phyloP scores from a whole-genome alignment of 192 early-diverging fungal genomes.

The Coemansia sp. region DNA sequence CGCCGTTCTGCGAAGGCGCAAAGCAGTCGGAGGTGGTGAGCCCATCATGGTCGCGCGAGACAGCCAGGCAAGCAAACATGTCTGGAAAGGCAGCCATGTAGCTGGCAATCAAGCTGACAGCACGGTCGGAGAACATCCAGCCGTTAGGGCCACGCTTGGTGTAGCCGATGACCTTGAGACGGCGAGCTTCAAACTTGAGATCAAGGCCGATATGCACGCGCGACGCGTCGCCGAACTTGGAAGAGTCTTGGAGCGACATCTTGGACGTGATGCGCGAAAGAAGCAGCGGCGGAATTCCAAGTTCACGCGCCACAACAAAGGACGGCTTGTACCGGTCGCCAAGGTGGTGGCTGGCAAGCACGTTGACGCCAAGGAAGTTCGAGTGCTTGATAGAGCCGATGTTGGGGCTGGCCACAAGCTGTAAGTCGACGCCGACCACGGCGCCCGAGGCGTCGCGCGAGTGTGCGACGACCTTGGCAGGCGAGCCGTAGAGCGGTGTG shows the following conservation, averaged over 20 bases:
- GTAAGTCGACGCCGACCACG: slow-evolving; percentile 29
- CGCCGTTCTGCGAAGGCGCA: slow-evolving; percentile 6
- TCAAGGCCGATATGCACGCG: slow-evolving; percentile 77
- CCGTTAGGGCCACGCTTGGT: slow-evolving; percentile 68
- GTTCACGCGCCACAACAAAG: slow-evolving; percentile 63
- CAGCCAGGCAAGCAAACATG: slow-evolving; percentile 50
- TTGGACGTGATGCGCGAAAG: slow-evolving; percentile 85
- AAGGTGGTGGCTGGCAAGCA: slow-evolving; percentile 14
- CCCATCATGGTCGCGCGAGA: slow-evolving; percentile 1
- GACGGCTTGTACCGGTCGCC: slow-evolving; percentile 59
- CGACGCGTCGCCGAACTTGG: slow-evolving; percentile 55
- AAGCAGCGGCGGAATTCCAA: slow-evolving; percentile 62
- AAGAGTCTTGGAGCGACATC: slow-evolving; percentile 57
- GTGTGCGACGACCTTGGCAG: slow-evolving; percentile 66
- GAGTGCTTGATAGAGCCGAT: slow-evolving; percentile 15
- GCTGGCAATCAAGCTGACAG: slow-evolving; percentile 66
- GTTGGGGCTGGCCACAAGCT: slow-evolving; percentile 23
- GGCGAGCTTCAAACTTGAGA: slow-evolving; percentile 87
- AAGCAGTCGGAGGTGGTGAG: slow-evolving; percentile 34
- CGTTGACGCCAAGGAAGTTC: slow-evolving; percentile 38
- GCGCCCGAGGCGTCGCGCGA: slow-evolving; percentile 16
- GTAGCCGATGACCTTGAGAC: slow-evolving; percentile 86
- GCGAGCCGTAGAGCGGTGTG: slow-evolving; percentile 66
- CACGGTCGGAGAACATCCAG: slow-evolving; percentile 87
- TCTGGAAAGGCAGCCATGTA: slow-evolving; percentile 70